Base-by-base conservation (phyloP, 257 asterid genomes). In the Forsythia viridissima region DNA sequence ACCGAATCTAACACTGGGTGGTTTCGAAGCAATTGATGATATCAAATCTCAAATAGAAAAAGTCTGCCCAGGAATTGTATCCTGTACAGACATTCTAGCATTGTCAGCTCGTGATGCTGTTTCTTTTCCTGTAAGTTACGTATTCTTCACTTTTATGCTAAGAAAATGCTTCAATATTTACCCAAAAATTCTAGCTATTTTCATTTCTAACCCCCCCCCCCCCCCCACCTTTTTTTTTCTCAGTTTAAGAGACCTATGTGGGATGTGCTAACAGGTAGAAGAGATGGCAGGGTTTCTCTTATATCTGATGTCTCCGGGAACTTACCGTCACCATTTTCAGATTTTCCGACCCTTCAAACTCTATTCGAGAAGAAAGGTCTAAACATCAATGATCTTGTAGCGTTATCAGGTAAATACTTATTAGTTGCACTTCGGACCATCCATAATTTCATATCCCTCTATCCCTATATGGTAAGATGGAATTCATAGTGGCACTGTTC, bases 31-130 rank as follows among this genome's bases (percentile, higher is more conserved):
- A 21, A 83, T 89, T 6, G 91, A 89, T 74, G 88, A 74, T 63
- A 85, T 82, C 75, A 89, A 89, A 77, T 74, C 80, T 57, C 75
- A 55, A 13, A 41, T 89, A 2, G 91, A 89, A 65, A 6, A 74
- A 16, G 63, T 13, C 36, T 89, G 89, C 76, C 88, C 85, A 1
- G 84, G 83, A 38, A 42, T 75, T 21, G 93, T 88, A 16, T 89
- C 93, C 0, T 89, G 93, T 70, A 90, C 91, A 5, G 91, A 87
- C 55, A 89, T 87, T 75, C 85, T 87, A 2, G 93, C 90, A 16
- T 80, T 89, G 11, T 81, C 86, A 20, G 90, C 93, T 48, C 87
- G 91, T 6, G 91, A 89, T 46, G 90, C 88, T 0, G 89, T 87
- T 80, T 84, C 91, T 13, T 82, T 85, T 10, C 90, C 81, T 12